A percentile compares a stretch with the other conserved stretches of the same genome.
Evolutionary conservation across 179 eudicot genomes (phyloP).

Genomic region (Drosera spatulata): DNA sequence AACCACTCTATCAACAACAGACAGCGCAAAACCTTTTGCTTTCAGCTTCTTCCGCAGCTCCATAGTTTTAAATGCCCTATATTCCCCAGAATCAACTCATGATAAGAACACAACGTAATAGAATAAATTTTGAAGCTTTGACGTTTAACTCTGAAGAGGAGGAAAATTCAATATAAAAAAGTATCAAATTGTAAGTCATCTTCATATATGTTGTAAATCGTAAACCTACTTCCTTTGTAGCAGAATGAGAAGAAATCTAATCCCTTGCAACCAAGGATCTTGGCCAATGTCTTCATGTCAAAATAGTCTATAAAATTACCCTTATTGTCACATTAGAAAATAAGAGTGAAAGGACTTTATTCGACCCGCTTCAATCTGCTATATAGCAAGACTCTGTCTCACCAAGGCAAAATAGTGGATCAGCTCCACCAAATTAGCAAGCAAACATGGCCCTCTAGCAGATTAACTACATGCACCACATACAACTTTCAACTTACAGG

Average conservation of each 20-base stretch:
- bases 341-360: too few species aligned
- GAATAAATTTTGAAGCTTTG: not conserved
- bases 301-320: too few species aligned
- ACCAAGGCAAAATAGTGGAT: too few species aligned
- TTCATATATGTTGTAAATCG: too few species aligned
- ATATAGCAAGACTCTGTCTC: not conserved
- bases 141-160: not conserved
- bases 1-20: constrained; percentile 43
- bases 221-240: too few species aligned
- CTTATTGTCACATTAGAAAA: too few species aligned
- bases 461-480: not conserved
- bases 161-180: too few species aligned
- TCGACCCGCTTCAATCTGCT: too few species aligned
- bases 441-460: not conserved
- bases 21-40: constrained; percentile 37
- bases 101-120: not conserved
- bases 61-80: constrained; percentile 63
- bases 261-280: too few species aligned
- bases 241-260: too few species aligned
- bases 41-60: constrained; percentile 73
- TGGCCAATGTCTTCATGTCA: too few species aligned
- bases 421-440: not conserved
- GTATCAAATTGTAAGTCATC: too few species aligned
- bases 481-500: not conserved
- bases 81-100: constrained; percentile 8